phyloP scores from a whole-genome alignment of 116 monocot genomes.

The Phalaenopsis hybrid region DNA sequence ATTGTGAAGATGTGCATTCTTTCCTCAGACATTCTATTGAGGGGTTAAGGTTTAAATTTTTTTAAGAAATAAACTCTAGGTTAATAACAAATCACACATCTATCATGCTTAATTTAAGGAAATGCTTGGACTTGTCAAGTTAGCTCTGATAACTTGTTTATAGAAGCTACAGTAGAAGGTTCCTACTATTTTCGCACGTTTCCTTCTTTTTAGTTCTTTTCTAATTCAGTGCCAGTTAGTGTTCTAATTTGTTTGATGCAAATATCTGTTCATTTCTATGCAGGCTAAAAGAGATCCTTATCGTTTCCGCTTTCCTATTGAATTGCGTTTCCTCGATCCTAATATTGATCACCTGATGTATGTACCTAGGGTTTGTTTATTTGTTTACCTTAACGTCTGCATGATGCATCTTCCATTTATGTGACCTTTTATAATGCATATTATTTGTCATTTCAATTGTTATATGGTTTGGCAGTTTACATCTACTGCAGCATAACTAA shows the following conservation, averaged over 20 bases:
- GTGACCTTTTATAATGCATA: not conserved
- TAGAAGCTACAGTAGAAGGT: no score
- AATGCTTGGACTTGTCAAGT: no score
- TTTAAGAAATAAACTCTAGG: no score
- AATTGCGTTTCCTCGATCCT: constrained; percentile 85
- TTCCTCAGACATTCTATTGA: no score
- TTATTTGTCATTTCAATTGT: not conserved
- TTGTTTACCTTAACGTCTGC: not conserved
- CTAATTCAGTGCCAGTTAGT: not conserved
- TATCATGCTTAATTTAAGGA: no score
- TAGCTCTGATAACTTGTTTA: no score
- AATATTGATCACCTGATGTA: constrained; percentile 98
- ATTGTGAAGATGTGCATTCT: no score
- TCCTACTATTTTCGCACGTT: no score
- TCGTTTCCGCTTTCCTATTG: constrained; percentile 87
- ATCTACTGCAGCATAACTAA: not conserved
- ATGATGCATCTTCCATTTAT: not conserved
- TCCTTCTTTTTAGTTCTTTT: no score
- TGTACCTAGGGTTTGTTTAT: constrained; percentile 15
- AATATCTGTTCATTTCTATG: constrained; percentile 18
- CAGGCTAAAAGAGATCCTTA: constrained; percentile 96
- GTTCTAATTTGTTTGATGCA: not conserved
- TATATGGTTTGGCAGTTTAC: not conserved
- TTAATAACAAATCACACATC: no score
- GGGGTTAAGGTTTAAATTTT: no score